Evolutionary conservation across 345 rosid genomes (phyloP).

Genomic region (Euclidium syriacum): DNA sequence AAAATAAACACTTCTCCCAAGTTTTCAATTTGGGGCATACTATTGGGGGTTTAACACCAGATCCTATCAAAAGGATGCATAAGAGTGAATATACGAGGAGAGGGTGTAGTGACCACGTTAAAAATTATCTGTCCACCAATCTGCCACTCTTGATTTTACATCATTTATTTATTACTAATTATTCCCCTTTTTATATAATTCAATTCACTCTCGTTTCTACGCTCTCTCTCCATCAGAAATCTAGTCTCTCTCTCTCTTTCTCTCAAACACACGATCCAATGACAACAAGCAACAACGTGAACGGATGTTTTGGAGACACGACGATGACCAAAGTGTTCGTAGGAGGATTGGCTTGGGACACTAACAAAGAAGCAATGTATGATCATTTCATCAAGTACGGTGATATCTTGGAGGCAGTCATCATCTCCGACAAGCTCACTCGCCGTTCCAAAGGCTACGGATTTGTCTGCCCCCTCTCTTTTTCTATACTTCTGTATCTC

Average conservation of each 20-base stretch:
- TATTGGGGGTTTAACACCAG: too few relatives aligned
- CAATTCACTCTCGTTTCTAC: constrained; percentile 18
- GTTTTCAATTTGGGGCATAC: too few relatives aligned
- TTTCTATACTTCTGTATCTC: not conserved
- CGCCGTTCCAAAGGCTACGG: constrained; percentile 99
- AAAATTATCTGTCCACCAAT: constrained; percentile 43
- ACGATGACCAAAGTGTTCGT: constrained; percentile 94
- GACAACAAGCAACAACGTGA: constrained; percentile 45
- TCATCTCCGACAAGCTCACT: constrained; percentile 83
- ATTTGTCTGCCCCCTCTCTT: constrained; percentile 46
- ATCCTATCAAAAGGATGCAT: not conserved
- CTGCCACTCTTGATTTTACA: constrained; percentile 52
- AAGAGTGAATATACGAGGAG: not conserved
- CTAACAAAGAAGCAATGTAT: constrained; percentile 72
- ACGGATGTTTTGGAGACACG: constrained; percentile 77
- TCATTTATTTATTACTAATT: constrained; percentile 32
- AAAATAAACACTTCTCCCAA: too few relatives aligned
- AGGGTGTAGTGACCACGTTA: constrained; percentile 44
- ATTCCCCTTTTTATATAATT: constrained; percentile 16
- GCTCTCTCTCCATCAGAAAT: not conserved
- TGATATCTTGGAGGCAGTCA: constrained; percentile 90
- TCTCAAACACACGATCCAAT: constrained; percentile 6
- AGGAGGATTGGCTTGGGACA: constrained; percentile 98
- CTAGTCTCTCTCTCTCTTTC: not conserved
- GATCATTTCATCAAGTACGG: constrained; percentile 91